Evolutionary conservation across 441 rosid genomes (phyloP), one percentile per base, ranked within the genome.

Genomic region (Gossypium davidsonii): DNA sequence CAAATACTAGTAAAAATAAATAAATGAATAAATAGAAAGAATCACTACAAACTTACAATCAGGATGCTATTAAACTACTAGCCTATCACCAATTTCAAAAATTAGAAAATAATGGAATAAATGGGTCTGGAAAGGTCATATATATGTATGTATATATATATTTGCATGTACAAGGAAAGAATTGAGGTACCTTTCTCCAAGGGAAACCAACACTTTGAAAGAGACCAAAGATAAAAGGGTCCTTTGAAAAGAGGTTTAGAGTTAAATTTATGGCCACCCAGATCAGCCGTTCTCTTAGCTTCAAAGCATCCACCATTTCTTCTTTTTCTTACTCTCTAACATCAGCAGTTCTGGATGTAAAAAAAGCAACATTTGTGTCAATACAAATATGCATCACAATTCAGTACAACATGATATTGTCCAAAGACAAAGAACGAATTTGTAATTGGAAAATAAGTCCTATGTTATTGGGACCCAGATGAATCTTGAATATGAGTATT

Each of bases 271-370:
- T 58, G 39, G 63, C 7, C 37, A 11, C 31, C 63, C 26, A 11
- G 17, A 18, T 60, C 0, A 8, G 56, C 57, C 51, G 6, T 55
- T 42, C 15, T 69, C 62, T 18, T 42, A 60, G 71, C 67, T 70
- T 74, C 83, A 72, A 76, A 76, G 58, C 59, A 72, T 58, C 87
- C 87, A 77, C 87, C 86, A 82, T 77, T 72, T 80, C 83, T 78
- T 79, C 85, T 79, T 84, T 72, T 71, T 85, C 74, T 52, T 82
- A 3, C 67, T 42, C 67, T 78, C 82, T 20, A 10, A 39, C 12
- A 8, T 9, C 1, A 77, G 83, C 44, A 78, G 44, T 49, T 88
- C 92, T 86, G 78, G 11, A 63, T 11, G 53, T 6, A 20, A 63
- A 58, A 6, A 72, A 65, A 4, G 75, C 14, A 63, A 63, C 26